phyloP scores from a whole-genome alignment of 2,329 filamentous ascomycete genomes.

The Alternaria arborescens region DNA sequence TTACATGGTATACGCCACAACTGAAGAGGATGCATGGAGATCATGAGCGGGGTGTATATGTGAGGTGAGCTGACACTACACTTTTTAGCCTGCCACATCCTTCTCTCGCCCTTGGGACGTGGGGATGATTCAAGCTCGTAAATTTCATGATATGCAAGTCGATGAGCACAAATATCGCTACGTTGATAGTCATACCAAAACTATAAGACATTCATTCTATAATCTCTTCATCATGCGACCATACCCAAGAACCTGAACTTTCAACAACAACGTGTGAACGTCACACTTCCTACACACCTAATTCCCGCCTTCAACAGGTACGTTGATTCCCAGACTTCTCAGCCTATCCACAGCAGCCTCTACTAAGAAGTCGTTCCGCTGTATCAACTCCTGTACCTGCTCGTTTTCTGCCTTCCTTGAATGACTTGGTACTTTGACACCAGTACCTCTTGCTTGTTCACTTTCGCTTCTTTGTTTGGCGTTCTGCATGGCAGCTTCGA shows the following conservation, averaged over 20 bases:
- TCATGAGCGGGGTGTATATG: too few relatives aligned
- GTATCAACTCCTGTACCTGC: constrained; percentile 44
- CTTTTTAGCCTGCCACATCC: background rate
- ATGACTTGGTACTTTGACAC: constrained; percentile 43
- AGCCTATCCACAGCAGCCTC: constrained; percentile 44
- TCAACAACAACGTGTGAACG: background rate
- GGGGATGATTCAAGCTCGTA: background rate
- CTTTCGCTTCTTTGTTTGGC: constrained; percentile 24
- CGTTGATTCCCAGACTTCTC: constrained; percentile 37
- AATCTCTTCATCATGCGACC: background rate
- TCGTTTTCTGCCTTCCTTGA: constrained; percentile 48
- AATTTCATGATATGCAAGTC: background rate
- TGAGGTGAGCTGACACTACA: background rate
- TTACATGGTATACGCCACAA: too few relatives aligned
- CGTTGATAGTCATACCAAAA: background rate
- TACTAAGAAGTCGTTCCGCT: constrained; percentile 44
- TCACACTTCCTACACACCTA: background rate
- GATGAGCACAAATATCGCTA: background rate
- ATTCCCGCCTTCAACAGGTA: constrained; percentile 24
- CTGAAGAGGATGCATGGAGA: too few relatives aligned
- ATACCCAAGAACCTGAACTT: too few relatives aligned
- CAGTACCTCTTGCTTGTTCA: constrained; percentile 16
- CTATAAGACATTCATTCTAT: background rate
- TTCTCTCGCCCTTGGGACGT: background rate
- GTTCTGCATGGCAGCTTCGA: constrained; percentile 28